Percentiles rank a stretch among this genome's conserved stretches.
Conservation (phyloP, 225 moss, liverwort and hornwort species). For the Asterella californica region DNA sequence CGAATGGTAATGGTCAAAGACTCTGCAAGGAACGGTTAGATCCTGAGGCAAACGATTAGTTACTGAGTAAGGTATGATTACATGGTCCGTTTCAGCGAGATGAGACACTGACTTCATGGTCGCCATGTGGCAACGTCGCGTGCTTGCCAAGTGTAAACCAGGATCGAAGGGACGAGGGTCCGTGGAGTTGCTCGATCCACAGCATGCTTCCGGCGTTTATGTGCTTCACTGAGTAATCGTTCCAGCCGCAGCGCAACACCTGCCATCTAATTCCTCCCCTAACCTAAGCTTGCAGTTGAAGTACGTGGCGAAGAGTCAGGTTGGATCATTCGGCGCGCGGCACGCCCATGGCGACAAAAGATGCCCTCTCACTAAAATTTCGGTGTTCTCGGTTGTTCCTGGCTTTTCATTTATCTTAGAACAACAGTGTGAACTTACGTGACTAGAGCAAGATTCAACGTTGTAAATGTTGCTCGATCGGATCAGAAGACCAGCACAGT, state of each 20-base stretch:
- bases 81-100: not conserved
- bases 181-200: slow-evolving; percentile 4
- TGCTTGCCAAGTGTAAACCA: slow-evolving; percentile 1
- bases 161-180: not conserved
- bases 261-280: not conserved
- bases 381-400: not conserved
- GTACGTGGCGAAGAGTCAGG: not conserved
- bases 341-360: not conserved
- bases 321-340: not conserved
- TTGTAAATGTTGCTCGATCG: too few relatives aligned
- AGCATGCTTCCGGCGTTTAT: not conserved
- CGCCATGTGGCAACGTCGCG: not conserved
- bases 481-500: too few relatives aligned
- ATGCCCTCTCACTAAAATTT: not conserved
- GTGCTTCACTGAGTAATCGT: not conserved
- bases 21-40: too few relatives aligned
- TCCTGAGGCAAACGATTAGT: not conserved
- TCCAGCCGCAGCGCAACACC: slow-evolving; percentile 14
- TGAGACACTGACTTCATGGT: not conserved
- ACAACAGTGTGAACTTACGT: not conserved
- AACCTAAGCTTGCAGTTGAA: not conserved
- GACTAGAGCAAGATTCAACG: not conserved
- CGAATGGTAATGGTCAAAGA: not conserved
- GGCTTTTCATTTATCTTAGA: not conserved
- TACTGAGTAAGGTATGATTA: not conserved